Base-by-base conservation (phyloP, 495 filamentous ascomycete species). In the Talaromyces thailandensis region DNA sequence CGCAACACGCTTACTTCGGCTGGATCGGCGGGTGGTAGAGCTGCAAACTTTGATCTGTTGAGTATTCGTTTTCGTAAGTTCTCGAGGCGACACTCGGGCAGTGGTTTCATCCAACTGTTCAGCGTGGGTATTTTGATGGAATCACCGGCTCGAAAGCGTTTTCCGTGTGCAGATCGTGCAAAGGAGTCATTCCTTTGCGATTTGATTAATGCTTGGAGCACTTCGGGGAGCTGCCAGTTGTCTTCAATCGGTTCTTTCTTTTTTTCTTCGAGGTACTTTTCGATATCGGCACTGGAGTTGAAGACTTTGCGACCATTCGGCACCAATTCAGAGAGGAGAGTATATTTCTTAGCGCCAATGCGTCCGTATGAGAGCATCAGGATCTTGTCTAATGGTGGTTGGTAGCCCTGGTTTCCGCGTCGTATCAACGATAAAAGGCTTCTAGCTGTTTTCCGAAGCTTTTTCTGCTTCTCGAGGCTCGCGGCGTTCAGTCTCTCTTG, bases 341-440 rank as follows among this genome's bases (percentile, higher is more conserved):
- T 73, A 37, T 87, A 84, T 55, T 86, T 79, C 50, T 89, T 82
- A 65, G 75, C 83, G 16, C 93, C 93, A 3, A 73, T 72, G 29
- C 93, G 86, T 3, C 92, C 94, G 71, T 95, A 94, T 28, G 88
- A 83, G 51, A 81, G 65, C 5, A 80, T 65, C 23, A 96, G 71
- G 11, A 96, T 77, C 40, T 79, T 86, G 29, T 82, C 73, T 28
- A 96, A 76, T 16, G 85, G 81, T 8, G 72, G 65, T 12, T 77
- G 50, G 58, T 89, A 84, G 28, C 93, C 93, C 53, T 81, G 74
- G 62, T 87, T 88, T 18, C 88, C 89, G 37, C 82, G 77, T 52
- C 70, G 71, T 14, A 92, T 74, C 6, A 75, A 18, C 7, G 68
- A 73, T 3, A 77, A 62, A 1, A 55, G 61, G 4, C 70, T 53